Percentiles rank a stretch among this genome's conserved stretches.
phyloP scores from a whole-genome alignment of 140 eudicot species.

The Senecio squalidus region DNA sequence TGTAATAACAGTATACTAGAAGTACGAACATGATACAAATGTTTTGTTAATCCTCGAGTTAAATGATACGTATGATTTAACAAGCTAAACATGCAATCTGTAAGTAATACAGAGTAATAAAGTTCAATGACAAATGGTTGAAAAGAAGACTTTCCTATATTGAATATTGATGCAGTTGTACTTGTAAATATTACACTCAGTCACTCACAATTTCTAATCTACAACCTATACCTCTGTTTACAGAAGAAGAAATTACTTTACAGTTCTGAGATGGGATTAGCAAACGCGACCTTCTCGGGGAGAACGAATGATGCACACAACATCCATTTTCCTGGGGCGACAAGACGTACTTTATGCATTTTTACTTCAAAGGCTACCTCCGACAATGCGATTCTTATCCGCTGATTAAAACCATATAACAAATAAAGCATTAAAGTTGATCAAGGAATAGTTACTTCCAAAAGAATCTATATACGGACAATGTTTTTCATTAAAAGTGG shows the following conservation, averaged over 20 bases:
- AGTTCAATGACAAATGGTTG: background rate
- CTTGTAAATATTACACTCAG: background rate
- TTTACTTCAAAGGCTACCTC: slow-evolving; percentile 77
- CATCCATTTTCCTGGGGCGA: slow-evolving; percentile 99
- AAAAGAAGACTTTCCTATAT: background rate
- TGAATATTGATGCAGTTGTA: background rate
- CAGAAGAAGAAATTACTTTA: background rate
- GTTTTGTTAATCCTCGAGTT: no score
- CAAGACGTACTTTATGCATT: slow-evolving; percentile 81
- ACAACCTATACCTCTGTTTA: slow-evolving; percentile 7
- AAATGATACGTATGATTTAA: no score
- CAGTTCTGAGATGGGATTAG: slow-evolving; percentile 21
- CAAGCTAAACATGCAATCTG: no score
- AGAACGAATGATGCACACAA: slow-evolving; percentile 87
- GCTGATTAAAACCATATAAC: slow-evolving; percentile 29
- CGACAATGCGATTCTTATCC: slow-evolving; percentile 68
- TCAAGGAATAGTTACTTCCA: background rate
- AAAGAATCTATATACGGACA: background rate
- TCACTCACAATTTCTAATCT: background rate
- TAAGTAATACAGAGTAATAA: background rate
- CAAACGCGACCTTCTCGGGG: slow-evolving; percentile 65
- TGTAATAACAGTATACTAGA: no score
- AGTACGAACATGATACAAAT: no score
- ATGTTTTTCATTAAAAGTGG: background rate
- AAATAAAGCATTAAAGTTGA: background rate